phyloP scores from a whole-genome alignment of 495 filamentous ascomycete genomes.

The Penicillium coffeae region DNA sequence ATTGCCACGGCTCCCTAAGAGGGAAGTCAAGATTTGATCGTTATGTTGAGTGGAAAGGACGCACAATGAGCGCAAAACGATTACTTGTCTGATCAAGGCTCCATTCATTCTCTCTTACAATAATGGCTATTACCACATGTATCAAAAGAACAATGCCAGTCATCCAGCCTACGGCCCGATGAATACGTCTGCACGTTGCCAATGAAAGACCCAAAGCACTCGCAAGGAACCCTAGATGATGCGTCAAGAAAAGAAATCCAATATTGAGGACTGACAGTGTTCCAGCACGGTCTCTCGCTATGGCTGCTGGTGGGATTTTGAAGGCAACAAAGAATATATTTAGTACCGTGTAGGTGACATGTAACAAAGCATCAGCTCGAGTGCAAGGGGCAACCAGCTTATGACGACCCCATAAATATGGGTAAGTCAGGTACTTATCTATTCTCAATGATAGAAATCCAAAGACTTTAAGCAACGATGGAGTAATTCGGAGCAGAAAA shows the following conservation, averaged over 20 bases:
- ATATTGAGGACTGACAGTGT: conserved; percentile 9
- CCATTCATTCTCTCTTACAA: conserved; percentile 1
- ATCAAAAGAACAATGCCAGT: conserved; percentile 3
- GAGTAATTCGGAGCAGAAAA: conserved; percentile 6
- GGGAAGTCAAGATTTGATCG: conserved; percentile 1
- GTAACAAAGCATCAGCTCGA: conserved; percentile 5
- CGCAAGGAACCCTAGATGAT: conserved; percentile 8
- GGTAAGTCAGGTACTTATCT: conserved; percentile 7
- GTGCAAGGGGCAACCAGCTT: conserved; percentile 8
- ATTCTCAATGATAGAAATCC: conserved; percentile 3
- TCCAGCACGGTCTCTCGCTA: conserved; percentile 7
- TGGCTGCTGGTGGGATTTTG: background rate
- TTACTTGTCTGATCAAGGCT: conserved; percentile 1
- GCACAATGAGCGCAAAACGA: conserved; percentile 6
- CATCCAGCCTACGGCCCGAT: conserved; percentile 8
- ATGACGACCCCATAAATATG: conserved; percentile 8
- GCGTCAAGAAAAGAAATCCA: conserved; percentile 4
- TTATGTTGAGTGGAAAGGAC: conserved; percentile 2
- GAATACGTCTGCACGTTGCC: conserved; percentile 1
- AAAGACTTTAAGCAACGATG: conserved; percentile 1
- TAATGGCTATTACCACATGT: conserved; percentile 1
- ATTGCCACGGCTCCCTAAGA: conserved; percentile 13
- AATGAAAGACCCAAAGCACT: conserved; percentile 4
- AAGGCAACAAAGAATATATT: conserved; percentile 12
- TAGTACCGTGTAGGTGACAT: conserved; percentile 1